Base-by-base conservation (phyloP, 805 yeast species). In the Metschnikowia vanudenii region DNA sequence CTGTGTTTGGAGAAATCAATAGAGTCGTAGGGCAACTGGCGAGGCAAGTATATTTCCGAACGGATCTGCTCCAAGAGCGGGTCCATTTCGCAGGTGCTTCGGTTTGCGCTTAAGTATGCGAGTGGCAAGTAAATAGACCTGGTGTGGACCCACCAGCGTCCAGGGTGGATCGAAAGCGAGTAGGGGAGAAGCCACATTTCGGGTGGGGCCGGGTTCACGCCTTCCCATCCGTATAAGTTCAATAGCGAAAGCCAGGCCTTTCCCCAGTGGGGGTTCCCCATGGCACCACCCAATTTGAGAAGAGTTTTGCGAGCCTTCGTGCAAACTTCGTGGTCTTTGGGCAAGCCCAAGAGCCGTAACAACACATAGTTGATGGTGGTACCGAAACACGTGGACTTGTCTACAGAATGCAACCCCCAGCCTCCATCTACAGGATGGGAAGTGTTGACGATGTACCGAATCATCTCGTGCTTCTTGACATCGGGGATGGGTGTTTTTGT, bases 381-480 rank as follows among this genome's bases (percentile, higher is more conserved):
- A 4, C 99, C 99, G 63, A 91, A 91, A 55, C 94, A 94, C 0
- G 99, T 94, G 8, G 94, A 83, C 63, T 92, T 94, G 62, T 94
- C 99, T 42, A 81, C 82, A 4, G 90, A 80, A 63, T 94, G 97
- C 32, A 94, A 73, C 0, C 99, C 99, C 99, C 99, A 94, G 2
- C 99, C 99, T n/a, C 99, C 99, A 65, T 94, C 99, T 0, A 91
- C 96, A 0, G 97, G 97, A 62, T 94, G 97, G 0, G 97, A 84
- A 0, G 88, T 79, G 62, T 94, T 94, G n/a, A 89, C 88, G 14
- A 94, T 67, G 61, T 91, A 94, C 49, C 99, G 75, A 22, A 86
- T 80, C 60, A 94, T 67, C 65, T 94, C 99, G 12, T 68, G 67
- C 52, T 73, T 73, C 57, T 76, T 79, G 32, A 79, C 83, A 26